Conservation (phyloP, 371 early-diverging fungal genomes). For the Globomyces sp. region DNA sequence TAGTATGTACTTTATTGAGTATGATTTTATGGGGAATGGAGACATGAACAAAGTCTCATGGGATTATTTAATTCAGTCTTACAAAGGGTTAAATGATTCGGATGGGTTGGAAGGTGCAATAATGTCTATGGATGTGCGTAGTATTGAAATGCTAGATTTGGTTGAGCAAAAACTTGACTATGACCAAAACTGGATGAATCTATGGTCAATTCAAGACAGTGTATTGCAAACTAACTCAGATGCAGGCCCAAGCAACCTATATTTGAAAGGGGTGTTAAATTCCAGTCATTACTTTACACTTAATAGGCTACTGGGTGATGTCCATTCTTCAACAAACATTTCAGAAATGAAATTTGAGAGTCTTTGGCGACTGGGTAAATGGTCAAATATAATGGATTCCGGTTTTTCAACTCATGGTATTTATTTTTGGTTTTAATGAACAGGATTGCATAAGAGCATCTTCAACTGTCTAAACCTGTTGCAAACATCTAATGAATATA, state of each 20-base stretch:
- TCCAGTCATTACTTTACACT: conserved; percentile 2
- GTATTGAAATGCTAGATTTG: conserved; percentile 7
- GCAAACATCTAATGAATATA: too few species aligned
- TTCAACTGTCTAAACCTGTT: too few species aligned
- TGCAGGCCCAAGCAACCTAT: too few species aligned
- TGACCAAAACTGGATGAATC: conserved; percentile 27
- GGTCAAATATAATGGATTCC: conserved; percentile 15
- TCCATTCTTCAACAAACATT: conserved; percentile 9
- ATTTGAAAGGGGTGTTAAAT: background rate
- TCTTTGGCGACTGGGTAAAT: conserved; percentile 37
- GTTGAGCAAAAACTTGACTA: conserved; percentile 27
- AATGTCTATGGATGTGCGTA: conserved; percentile 16
- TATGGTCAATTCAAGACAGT: conserved; percentile 22
- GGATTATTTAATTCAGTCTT: conserved; percentile 23
- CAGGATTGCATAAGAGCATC: too few species aligned
- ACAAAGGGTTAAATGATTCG: conserved; percentile 23
- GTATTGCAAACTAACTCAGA: conserved; percentile 21
- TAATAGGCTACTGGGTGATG: conserved; percentile 7
- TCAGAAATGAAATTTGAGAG: conserved; percentile 24
- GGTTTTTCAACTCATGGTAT: background rate
- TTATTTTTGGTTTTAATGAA: background rate
- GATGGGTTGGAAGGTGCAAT: conserved; percentile 46
- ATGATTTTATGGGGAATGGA: background rate
- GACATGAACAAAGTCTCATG: background rate
- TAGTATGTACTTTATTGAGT: conserved; percentile 1